Percentiles rank a stretch among this genome's conserved stretches.
Evolutionary conservation across 805 yeast species (phyloP).

Genomic region (Starmerella sirachaensis): DNA sequence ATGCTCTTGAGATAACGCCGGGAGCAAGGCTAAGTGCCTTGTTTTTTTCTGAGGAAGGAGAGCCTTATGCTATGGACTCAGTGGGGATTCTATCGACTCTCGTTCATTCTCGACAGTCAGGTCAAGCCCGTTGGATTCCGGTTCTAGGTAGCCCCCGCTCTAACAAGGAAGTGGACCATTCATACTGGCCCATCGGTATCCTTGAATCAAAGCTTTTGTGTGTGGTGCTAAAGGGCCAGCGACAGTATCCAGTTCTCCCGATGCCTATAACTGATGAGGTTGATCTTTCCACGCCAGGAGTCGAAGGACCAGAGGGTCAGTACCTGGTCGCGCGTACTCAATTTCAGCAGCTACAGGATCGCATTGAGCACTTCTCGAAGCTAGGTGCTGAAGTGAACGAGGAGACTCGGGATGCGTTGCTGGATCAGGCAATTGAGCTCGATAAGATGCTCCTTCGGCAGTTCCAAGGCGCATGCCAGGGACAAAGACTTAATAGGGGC

Average conservation of each 20-base stretch:
- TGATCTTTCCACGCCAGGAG: constrained; percentile 55
- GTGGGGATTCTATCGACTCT: constrained; percentile 62
- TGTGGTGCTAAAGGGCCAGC: constrained; percentile 54
- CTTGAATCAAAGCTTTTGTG: constrained; percentile 55
- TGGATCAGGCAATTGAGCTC: constrained; percentile 42
- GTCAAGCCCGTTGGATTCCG: constrained; percentile 82
- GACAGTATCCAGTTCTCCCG: constrained; percentile 66
- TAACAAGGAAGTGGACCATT: constrained; percentile 38
- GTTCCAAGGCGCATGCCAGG: constrained; percentile 62
- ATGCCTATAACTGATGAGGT: constrained; percentile 73
- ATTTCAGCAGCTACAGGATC: constrained; percentile 21
- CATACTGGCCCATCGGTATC: constrained; percentile 84
- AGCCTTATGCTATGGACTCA: constrained; percentile 77
- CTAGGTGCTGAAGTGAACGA: constrained; percentile 21
- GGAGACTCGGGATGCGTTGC: constrained; percentile 39
- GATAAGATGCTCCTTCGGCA: constrained; percentile 71
- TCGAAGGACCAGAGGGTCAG: constrained; percentile 21
- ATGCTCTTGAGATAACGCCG: constrained; percentile 29
- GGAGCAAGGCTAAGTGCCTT: constrained; percentile 40
- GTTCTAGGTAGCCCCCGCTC: constrained; percentile 46
- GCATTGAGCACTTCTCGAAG: constrained; percentile 16
- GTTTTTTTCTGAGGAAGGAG: constrained; percentile 82
- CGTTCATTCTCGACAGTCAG: constrained; percentile 62
- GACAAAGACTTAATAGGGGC: constrained; percentile 53
- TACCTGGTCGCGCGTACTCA: constrained; percentile 23